These are phyloP conservation scores for Candida pseudoviswanathii DNA, from an alignment of 1,139 yeast species.

Conservation along the genomic window DNA sequence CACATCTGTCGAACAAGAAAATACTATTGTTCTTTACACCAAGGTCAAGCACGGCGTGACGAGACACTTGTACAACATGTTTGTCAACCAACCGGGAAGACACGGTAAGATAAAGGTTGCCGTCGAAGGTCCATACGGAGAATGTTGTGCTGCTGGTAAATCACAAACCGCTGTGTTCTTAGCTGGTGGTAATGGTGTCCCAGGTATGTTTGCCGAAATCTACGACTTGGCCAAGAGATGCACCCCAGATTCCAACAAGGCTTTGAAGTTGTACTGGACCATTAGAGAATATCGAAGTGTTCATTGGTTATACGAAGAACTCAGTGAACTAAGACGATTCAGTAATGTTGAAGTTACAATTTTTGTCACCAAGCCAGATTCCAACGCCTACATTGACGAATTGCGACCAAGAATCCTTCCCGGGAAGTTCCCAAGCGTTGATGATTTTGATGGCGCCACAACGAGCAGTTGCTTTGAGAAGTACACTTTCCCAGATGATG, in stretches of 20 bases:
- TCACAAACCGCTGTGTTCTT: constrained; percentile 34
- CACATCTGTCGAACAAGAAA: constrained; percentile 23
- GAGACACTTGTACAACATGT: constrained; percentile 30
- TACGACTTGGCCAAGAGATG: constrained; percentile 23
- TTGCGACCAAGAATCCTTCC: constrained; percentile 1
- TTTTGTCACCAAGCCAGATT: constrained; percentile 36
- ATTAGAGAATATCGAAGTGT: constrained; percentile 43
- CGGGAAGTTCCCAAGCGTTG: constrained; percentile 2
- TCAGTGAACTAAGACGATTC: constrained; percentile 27
- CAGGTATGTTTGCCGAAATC: constrained; percentile 46
- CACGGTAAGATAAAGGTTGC: constrained; percentile 29
- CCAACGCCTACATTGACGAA: constrained; percentile 15
- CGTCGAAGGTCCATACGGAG: constrained; percentile 46
- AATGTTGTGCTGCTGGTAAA: constrained; percentile 27
- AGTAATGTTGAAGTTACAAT: constrained; percentile 27
- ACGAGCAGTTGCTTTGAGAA: constrained; percentile 4
- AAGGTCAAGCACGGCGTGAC: constrained; percentile 42
- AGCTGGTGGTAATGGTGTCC: constrained; percentile 48
- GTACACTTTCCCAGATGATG: background rate
- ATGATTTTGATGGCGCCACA: constrained; percentile 6
- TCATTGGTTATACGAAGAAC: constrained; percentile 50
- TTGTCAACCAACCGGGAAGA: constrained; percentile 28
- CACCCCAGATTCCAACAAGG: constrained; percentile 7
- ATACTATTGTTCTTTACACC: constrained; percentile 27
- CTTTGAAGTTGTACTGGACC: constrained; percentile 41